A percentile compares a stretch with the other conserved stretches of the same genome.
phyloP scores from a whole-genome alignment of 1,139 yeast species.

The Trichomonascaceae sp. region DNA sequence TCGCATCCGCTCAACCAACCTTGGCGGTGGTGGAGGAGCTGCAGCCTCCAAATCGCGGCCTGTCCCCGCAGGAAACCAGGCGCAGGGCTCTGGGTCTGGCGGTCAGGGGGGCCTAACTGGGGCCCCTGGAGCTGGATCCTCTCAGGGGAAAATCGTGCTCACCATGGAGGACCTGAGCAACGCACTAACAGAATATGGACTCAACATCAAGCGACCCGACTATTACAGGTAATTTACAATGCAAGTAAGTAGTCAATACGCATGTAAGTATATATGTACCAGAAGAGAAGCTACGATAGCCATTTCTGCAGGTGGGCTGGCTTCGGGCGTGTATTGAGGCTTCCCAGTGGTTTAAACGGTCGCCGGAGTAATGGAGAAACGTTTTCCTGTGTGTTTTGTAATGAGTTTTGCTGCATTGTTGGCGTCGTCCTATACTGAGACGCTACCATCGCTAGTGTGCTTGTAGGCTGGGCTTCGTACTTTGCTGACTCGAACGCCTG shows the following conservation, averaged over 20 bases:
- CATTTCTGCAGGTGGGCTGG: too few species aligned
- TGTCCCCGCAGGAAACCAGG: conserved; percentile 27
- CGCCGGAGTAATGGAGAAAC: neutral
- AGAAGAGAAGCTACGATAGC: too few species aligned
- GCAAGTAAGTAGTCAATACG: too few species aligned
- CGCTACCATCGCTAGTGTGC: too few species aligned
- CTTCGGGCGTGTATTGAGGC: too few species aligned
- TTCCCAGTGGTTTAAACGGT: too few species aligned
- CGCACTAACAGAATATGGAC: conserved; percentile 84
- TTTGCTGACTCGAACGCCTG: conserved; percentile 19
- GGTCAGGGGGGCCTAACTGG: conserved; percentile 19
- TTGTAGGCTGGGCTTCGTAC: too few species aligned
- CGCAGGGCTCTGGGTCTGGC: conserved; percentile 8
- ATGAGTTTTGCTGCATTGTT: too few species aligned
- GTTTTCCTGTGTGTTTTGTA: too few species aligned
- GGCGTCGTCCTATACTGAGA: too few species aligned
- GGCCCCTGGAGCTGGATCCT: conserved; percentile 27
- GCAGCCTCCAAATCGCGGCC: conserved; percentile 70
- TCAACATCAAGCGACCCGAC: conserved; percentile 83
- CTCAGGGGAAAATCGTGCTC: conserved; percentile 63
- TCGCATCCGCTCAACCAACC: conserved; percentile 70
- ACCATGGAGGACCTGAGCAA: conserved; percentile 84
- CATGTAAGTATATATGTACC: too few species aligned
- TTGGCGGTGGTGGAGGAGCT: conserved; percentile 65
- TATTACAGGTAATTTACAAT: conserved; percentile 72